Conservation (phyloP, 768 basidiomycete species). For the Coprinopsis cinerea region DNA sequence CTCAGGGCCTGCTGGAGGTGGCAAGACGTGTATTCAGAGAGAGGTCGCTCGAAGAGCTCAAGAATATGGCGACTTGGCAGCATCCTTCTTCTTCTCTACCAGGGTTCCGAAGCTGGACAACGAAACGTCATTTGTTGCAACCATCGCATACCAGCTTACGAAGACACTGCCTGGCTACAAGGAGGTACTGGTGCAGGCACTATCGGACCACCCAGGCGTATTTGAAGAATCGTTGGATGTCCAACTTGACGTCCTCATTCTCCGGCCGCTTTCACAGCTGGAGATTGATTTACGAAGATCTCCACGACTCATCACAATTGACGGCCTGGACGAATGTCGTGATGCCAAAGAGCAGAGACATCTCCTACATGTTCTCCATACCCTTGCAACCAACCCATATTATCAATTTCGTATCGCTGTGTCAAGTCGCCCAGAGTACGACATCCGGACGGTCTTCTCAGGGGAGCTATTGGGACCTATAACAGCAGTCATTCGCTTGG, state of each 20-base stretch:
- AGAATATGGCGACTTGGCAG: neutral
- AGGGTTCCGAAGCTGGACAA: neutral
- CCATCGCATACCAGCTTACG: conserved; percentile 1
- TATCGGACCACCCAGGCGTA: neutral
- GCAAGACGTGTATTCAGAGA: conserved; percentile 8
- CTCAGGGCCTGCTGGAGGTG: conserved; percentile 5
- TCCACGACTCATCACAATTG: neutral
- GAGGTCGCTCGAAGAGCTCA: neutral
- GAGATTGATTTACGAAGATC: neutral
- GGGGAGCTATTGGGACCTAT: neutral
- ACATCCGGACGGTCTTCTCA: conserved; percentile 2
- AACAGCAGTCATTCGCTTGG: neutral
- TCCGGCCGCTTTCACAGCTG: neutral
- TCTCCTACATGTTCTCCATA: neutral
- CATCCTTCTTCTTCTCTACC: conserved; percentile 6
- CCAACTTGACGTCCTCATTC: neutral
- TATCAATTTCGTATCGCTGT: conserved; percentile 2
- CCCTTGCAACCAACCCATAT: neutral
- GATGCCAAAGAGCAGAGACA: neutral
- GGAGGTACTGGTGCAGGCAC: neutral
- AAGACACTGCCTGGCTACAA: neutral
- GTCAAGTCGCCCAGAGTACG: conserved; percentile 11
- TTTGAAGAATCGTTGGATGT: neutral
- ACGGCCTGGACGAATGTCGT: conserved; percentile 14
- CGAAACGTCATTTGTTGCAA: conserved; percentile 2